A percentile compares a stretch with the other conserved stretches of the same genome.
These are phyloP conservation scores for Kodamaea alishanica DNA, from an alignment of 1,139 yeast genomes.

Conservation along the genomic window DNA sequence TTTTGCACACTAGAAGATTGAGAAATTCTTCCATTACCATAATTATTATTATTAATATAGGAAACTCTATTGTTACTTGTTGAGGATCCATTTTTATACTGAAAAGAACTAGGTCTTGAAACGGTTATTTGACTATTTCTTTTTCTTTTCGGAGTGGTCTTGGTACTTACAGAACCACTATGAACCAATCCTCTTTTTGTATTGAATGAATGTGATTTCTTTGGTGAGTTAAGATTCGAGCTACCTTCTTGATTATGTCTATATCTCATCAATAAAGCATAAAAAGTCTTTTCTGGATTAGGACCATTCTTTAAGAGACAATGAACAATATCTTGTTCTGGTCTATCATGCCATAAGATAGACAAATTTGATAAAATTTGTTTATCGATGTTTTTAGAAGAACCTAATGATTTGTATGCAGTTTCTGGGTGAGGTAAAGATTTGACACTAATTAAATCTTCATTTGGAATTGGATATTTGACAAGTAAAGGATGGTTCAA, in stretches of 20 bases:
- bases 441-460: conserved; percentile 48
- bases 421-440: conserved; percentile 65
- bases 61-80: conserved; percentile 21
- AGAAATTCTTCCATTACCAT: conserved; percentile 24
- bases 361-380: conserved; percentile 65
- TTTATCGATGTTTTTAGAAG: conserved; percentile 51
- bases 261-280: conserved; percentile 59
- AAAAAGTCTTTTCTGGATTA: conserved; percentile 72
- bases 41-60: conserved; percentile 8
- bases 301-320: conserved; percentile 55
- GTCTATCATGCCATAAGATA: conserved; percentile 72
- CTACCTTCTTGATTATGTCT: conserved; percentile 44
- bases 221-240: conserved; percentile 15
- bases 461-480: conserved; percentile 56
- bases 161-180: conserved; percentile 15
- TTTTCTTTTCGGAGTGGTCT: conserved; percentile 18
- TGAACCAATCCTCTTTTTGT: conserved; percentile 21
- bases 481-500: conserved; percentile 70
- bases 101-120: conserved; percentile 19
- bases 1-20: conserved; percentile 34
- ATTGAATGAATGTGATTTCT: conserved; percentile 17
- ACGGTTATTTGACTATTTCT: conserved; percentile 16
- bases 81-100: conserved; percentile 14
- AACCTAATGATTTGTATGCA: conserved; percentile 47
- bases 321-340: conserved; percentile 51